Evolutionary conservation across 371 early-diverging fungal genomes (phyloP).

Genomic region (Saksenaea vasiformis): DNA sequence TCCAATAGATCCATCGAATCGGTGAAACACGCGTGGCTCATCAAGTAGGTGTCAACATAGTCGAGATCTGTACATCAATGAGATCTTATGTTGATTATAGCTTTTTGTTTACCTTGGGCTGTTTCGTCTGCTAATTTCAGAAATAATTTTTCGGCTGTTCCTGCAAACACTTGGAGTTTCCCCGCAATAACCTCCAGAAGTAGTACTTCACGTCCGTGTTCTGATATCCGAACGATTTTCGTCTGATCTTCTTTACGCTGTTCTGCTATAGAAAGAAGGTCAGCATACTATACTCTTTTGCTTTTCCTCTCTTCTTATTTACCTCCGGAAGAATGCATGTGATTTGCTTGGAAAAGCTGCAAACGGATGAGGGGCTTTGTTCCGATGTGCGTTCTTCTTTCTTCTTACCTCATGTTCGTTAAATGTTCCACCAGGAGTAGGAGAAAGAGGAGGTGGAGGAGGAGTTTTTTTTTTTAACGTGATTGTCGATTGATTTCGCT

Average conservation of each 20-base stretch:
- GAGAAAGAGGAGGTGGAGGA: conserved; percentile 7
- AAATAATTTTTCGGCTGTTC: conserved; percentile 54
- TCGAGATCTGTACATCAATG: conserved; percentile 47
- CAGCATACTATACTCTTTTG: not conserved
- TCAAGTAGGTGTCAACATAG: conserved; percentile 62
- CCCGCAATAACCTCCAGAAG: conserved; percentile 21
- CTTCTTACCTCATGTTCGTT: conserved; percentile 1
- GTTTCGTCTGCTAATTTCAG: conserved; percentile 62
- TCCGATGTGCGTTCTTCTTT: not conserved
- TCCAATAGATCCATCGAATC: conserved; percentile 52
- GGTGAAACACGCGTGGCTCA: conserved; percentile 60
- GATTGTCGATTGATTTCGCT: not conserved
- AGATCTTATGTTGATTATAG: not conserved
- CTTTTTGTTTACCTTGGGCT: conserved; percentile 43
- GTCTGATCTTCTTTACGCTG: not conserved
- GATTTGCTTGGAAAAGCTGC: conserved; percentile 4
- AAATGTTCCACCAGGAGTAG: not conserved
- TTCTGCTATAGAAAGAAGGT: not conserved
- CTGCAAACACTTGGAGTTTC: conserved; percentile 59
- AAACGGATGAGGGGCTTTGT: not conserved
- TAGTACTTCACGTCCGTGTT: not conserved
- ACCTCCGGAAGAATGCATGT: not conserved
- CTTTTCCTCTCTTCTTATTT: not conserved
- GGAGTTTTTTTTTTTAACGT: not conserved
- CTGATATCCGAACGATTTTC: not conserved